These are phyloP conservation scores for Volvox africanus DNA, from an alignment of 139 green algal species.

Conservation along the genomic window DNA sequence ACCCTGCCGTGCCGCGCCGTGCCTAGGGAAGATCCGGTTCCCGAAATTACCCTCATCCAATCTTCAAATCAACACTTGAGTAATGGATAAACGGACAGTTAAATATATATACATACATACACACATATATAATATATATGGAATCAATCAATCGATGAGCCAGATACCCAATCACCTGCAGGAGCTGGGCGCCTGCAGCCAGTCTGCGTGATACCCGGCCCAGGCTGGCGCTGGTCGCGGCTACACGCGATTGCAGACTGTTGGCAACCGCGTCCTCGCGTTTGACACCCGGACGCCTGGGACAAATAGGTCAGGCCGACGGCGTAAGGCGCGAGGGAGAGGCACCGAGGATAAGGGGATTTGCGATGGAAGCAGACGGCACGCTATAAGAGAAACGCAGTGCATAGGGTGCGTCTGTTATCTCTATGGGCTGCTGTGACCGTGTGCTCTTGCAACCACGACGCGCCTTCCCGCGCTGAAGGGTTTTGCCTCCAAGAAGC, in stretches of 20 bases:
- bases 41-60: no score
- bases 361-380: no score
- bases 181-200: slow-evolving; percentile 8
- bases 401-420: no score
- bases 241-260: slow-evolving; percentile 12
- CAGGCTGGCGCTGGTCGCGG: slow-evolving; percentile 12
- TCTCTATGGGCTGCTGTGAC: no score
- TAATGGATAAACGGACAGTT: no score
- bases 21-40: no score
- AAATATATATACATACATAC: no score
- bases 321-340: not conserved
- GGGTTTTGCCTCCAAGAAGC: slow-evolving; percentile 39
- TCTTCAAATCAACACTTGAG: no score
- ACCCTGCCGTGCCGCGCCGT: no score
- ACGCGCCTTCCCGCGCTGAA: slow-evolving; percentile 32
- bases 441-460: not conserved
- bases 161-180: not conserved
- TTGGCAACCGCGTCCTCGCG: slow-evolving; percentile 33
- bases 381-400: no score
- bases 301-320: not conserved
- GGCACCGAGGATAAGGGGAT: not conserved
- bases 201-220: not conserved
- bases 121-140: no score
- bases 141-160: no score
- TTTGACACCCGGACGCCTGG: slow-evolving; percentile 25